Base-by-base conservation (phyloP, 164 flowering plant species). In the Vitis labrusca region DNA sequence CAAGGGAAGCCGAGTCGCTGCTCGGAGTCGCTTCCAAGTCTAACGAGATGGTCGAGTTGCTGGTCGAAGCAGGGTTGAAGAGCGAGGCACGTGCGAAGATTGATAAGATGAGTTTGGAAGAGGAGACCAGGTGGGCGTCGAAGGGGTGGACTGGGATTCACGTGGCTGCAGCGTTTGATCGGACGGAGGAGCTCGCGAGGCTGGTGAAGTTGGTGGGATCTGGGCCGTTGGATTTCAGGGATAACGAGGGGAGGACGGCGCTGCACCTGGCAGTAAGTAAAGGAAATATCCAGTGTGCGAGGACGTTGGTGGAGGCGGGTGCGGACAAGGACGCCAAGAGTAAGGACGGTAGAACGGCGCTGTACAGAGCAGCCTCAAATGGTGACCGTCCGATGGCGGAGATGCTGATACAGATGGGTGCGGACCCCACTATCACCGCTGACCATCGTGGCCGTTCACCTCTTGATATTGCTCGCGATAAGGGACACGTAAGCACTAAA, bases 101-200 rank as follows among this genome's bases (percentile, higher is more conserved):
- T 11, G 72, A 64, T 44, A 56, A 32, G 8, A 16, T 10, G 58
- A 55, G 68, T 27, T 47, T n/a, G 5, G 71, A 67, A 12, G 67
- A 17, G 53, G 81, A 73, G 7, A 11, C 65, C 17, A 71, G 32
- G 68, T 52, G 57, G 71, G 63, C 17, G 47, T 72, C 76, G 4
- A 78, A 76, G 68, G 85, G 84, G 11, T 82, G 87, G 89, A 72
- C 70, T 9, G 75, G 70, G 51, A 44, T 83, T 54, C 91, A 87
- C 74, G 78, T 75, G 50, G 88, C 86, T 17, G 88, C 68, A 5
- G 81, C 75, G 3, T 53, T 59, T 15, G 83, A 79, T 73, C 81
- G 76, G 55, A 60, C 67, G 73, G 86, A 83, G 6, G 81, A 80
- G 77, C 51, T 80, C 3, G 23, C 23, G 65, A 67, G 69, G 10